Evolutionary conservation across 768 basidiomycete genomes (phyloP), one percentile per base, ranked within the genome.

Genomic region (Phylloporus sp.): DNA sequence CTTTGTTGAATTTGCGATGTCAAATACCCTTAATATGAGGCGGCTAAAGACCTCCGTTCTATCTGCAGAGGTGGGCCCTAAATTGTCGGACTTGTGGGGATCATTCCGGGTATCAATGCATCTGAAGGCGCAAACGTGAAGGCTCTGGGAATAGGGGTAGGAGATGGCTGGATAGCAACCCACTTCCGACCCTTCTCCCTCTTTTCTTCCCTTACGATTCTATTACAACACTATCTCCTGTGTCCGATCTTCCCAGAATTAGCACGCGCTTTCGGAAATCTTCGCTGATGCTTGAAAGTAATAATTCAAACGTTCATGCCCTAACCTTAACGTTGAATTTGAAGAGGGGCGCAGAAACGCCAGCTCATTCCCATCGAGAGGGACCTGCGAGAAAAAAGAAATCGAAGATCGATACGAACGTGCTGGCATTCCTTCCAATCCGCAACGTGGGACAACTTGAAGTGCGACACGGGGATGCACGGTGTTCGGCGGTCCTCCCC

Each of bases 41-140:
- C 27, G 49, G 43, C 24, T 36, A 32, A 44, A 53, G 49, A 63
- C 58, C 52, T 53, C 64, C 58, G 56, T 63, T 53, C 54, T 54
- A 63, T 63, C 58, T 59, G 40, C 60, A 53, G 34, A 59, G 31
- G 56, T 28, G 35, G 35, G 39, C 46, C 56, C 54, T 58, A 53
- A 63, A 60, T 45, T n/a, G n/a, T n/a, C n/a, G 43, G 52, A 44
- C 49, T 39, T 39, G 9, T 45, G 50, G 62, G 64, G 64, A 65
- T 67, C 64, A 64, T 59, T 42, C 64, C 64, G 64, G 55, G 55
- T 26, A 51, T 57, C 57, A 55, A 53, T 40, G n/a, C 24, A 5
- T 44, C 38, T 18, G 23, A 36, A 9, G 48, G 64, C 58, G 58
- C 31, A 58, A 57, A 39, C 34, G 47, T 56, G 57, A 58, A 52